Base-by-base conservation (phyloP, 345 rosid genomes). In the Acer negundo region DNA sequence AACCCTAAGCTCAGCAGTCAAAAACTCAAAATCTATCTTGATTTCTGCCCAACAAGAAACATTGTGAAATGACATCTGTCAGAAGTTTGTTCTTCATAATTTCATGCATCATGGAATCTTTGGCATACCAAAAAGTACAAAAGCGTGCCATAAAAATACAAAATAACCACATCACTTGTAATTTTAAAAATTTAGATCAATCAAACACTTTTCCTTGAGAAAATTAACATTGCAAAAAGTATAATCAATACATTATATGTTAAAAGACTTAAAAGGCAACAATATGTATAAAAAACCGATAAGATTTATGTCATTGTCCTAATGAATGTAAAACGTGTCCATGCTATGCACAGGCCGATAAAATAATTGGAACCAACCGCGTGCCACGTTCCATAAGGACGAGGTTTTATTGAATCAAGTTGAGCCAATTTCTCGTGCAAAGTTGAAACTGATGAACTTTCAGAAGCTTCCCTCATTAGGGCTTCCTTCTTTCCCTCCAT, bases 401-500 rank as follows among this genome's bases (percentile, higher is more conserved):
- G 82, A 80, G 89, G 87, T 78, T 89, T 86, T 42, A 67, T 74
- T 42, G 87, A 86, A 69, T 89, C 92, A 75, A 90, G 91, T 71
- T 84, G 85, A 72, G 72, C 87, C 81, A 89, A 79, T 71, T 84
- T 86, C 11, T 81, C 90, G 59, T 80, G 78, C 70, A 87, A 79
- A 77, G 81, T 75, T 75, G 86, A 72, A 77, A 69, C 82, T 28
- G 17, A 58, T 73, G 82, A 79, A 68, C 78, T 80, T 80, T 85
- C 85, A 59, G 83, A 82, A 76, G 83, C 89, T 76, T 86, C 89
- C 78, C 62, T 83, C 83, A 87, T 44, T 62, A 90, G 79, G 76
- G 89, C 89, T 74, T 85, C 87, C 85, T 77, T 90, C 81, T 80
- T 90, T 69, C 76, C 81, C 78, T 89, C 91, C 84, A 79, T 74